phyloP scores from a whole-genome alignment of 2,329 filamentous ascomycete species.

The Colletotrichum sp. region DNA sequence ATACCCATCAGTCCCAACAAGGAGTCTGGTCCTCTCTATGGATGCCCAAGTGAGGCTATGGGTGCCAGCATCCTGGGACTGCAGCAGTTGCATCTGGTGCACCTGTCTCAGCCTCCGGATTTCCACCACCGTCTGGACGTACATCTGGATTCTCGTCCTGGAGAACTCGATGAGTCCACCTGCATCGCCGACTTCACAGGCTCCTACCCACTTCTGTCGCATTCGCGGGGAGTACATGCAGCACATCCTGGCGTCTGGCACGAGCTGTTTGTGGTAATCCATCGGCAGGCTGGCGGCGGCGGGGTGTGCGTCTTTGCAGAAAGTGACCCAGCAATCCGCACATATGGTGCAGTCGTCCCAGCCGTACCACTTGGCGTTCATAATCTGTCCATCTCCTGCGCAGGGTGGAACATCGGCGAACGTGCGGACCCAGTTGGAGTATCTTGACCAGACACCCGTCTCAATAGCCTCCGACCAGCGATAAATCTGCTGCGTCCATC shows the following conservation, averaged over 20 bases:
- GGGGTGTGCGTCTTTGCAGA: conserved; percentile 1
- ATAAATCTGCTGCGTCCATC: conserved; percentile 28
- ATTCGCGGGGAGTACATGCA: conserved; percentile 22
- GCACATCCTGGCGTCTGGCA: conserved; percentile 11
- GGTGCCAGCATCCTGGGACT: neutral
- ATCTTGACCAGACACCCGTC: conserved; percentile 34
- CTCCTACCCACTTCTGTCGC: conserved; percentile 13
- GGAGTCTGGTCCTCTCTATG: rapidly evolving
- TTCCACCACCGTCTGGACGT: neutral
- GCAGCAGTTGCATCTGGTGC: neutral
- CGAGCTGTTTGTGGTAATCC: neutral
- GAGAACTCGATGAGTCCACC: neutral
- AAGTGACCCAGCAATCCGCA: conserved; percentile 14
- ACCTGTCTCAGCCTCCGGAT: neutral
- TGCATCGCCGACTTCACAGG: neutral
- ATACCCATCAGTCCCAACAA: neutral
- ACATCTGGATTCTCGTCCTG: neutral
- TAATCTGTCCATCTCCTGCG: neutral
- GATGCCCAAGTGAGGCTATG: neutral
- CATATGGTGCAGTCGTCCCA: conserved; percentile 23
- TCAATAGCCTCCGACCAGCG: conserved; percentile 34
- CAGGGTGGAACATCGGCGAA: conserved; percentile 23
- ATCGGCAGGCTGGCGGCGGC: neutral
- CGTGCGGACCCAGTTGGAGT: conserved; percentile 29
- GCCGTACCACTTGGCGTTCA: conserved; percentile 15